Base-by-base conservation (phyloP, 2,329 filamentous ascomycete genomes). In the Ophiosphaerella korrae region DNA sequence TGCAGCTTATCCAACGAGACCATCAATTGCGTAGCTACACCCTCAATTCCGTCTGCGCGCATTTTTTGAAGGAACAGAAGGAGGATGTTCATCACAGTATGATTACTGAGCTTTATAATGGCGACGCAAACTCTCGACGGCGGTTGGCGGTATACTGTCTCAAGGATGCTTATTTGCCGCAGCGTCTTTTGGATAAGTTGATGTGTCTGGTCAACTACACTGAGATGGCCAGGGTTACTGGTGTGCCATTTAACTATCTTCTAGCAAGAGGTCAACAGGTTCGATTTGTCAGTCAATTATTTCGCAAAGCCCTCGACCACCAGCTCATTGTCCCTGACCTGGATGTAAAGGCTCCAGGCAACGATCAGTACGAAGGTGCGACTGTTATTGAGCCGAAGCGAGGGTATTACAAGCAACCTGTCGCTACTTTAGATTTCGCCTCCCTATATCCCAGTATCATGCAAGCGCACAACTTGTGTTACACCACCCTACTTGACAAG, bases 171-270 rank as follows among this genome's bases (percentile, higher is more conserved):
- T 99, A 96, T 66, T 81, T 99, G 3, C 94, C 94, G 1, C 92
- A 97, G 68, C 81, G 95, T 52, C 76, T 99, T 44, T 92, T 99
- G 87, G 94, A 99, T 70, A 99, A 99, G 74, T 81, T 99, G 23
- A 97, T 96, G 70, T 97, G 94, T 75, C 80, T 99, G n/a, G 89
- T 96, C 75, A 99, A 99, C 72, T 97, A 97, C 68, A 97, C 94
- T 0, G 94, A 99, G 77, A 99, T 99, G 94, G 93, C 94, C 50
- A 94, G 94, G 84, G 94, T 99, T 75, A 99, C 95, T 23, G 94
- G 94, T 64, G 93, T 99, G 4, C 94, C 94, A 0, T 99, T 99
- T 80, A 97, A 96, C 70, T 96, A 88, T 68, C 82, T 99, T 38
- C 82, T 99, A 2, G 86, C 94, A 21, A 87, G 92, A 68, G 94